Evolutionary conservation across 2,329 filamentous ascomycete genomes (phyloP).

Genomic region (Aspergillus sojae): DNA sequence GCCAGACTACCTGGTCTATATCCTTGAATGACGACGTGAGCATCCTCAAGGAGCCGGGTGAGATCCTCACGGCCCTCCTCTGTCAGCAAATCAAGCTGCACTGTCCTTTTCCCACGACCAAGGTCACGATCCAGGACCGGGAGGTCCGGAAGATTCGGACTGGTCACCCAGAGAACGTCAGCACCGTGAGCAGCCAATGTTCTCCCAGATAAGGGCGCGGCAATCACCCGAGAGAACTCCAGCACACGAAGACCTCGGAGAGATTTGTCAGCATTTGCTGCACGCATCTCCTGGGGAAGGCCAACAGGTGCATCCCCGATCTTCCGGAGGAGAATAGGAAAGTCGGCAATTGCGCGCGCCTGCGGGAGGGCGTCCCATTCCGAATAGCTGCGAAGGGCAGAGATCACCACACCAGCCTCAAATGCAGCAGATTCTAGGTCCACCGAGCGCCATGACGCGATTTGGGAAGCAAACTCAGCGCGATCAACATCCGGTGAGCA

Average conservation of each 20-base stretch:
- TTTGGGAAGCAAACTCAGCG: constrained; percentile 43
- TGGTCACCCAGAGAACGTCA: constrained; percentile 45
- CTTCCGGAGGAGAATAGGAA: constrained; percentile 51
- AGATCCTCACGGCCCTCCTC: constrained; percentile 29
- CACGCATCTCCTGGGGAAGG: constrained; percentile 17
- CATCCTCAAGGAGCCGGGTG: constrained; percentile 32
- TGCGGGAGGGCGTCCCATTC: constrained; percentile 58
- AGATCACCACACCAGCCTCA: constrained; percentile 47
- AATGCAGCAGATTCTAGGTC: constrained; percentile 54
- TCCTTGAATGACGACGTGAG: constrained; percentile 50
- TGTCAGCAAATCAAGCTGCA: constrained; percentile 39
- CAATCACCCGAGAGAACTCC: constrained; percentile 45
- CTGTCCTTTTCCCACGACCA: constrained; percentile 40
- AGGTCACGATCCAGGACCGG: constrained; percentile 41
- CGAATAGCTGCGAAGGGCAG: constrained; percentile 52
- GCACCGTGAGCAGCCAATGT: constrained; percentile 45
- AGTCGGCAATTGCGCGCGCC: constrained; percentile 45
- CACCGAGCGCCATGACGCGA: constrained; percentile 45
- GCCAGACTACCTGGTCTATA: constrained; percentile 54
- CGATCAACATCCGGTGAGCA: constrained; percentile 37
- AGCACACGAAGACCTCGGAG: constrained; percentile 45
- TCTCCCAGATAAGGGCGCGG: constrained; percentile 40
- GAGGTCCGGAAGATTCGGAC: constrained; percentile 36
- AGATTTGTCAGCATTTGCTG: constrained; percentile 30
- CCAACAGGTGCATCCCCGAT: constrained; percentile 25